phyloP scores from a whole-genome alignment of 1,139 yeast species.

The Geotrichum reessii region DNA sequence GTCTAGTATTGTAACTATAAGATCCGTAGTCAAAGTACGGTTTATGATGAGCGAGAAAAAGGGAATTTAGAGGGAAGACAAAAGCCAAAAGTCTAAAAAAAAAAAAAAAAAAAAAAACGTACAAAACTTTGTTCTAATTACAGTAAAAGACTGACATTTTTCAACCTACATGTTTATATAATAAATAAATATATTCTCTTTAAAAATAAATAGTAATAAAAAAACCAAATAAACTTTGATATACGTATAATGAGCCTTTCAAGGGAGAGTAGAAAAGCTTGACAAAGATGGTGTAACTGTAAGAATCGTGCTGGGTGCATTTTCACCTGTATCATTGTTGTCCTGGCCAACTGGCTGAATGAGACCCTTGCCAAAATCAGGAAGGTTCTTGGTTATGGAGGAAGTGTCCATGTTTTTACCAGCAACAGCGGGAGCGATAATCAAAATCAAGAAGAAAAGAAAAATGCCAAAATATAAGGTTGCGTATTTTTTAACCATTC shows the following conservation, averaged over 20 bases:
- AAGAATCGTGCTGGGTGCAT: slow-evolving; percentile 29
- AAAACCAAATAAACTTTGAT: background rate
- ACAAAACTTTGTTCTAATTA: no score
- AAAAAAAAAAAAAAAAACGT: background rate
- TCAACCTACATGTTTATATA: background rate
- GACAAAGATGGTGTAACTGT: slow-evolving; percentile 31
- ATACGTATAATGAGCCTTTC: background rate
- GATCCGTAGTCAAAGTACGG: background rate
- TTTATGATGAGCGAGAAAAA: background rate
- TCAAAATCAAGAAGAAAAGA: slow-evolving; percentile 62
- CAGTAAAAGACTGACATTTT: no score
- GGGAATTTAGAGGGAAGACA: background rate
- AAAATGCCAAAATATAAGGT: slow-evolving; percentile 69
- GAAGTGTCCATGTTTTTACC: slow-evolving; percentile 29
- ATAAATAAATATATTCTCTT: background rate
- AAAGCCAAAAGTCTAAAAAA: background rate
- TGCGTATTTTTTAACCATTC: slow-evolving; percentile 96
- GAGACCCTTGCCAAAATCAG: slow-evolving; percentile 59
- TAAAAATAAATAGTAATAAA: background rate
- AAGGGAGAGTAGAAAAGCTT: slow-evolving; percentile 28
- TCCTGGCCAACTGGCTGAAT: slow-evolving; percentile 81
- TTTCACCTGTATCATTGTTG: slow-evolving; percentile 66
- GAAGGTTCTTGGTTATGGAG: slow-evolving; percentile 23
- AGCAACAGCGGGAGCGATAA: slow-evolving; percentile 84
- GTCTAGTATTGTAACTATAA: background rate